Evolutionary conservation across 2,329 filamentous ascomycete species (phyloP), one percentile per base, ranked within the genome.

Genomic region (Aspergillus awamori): DNA sequence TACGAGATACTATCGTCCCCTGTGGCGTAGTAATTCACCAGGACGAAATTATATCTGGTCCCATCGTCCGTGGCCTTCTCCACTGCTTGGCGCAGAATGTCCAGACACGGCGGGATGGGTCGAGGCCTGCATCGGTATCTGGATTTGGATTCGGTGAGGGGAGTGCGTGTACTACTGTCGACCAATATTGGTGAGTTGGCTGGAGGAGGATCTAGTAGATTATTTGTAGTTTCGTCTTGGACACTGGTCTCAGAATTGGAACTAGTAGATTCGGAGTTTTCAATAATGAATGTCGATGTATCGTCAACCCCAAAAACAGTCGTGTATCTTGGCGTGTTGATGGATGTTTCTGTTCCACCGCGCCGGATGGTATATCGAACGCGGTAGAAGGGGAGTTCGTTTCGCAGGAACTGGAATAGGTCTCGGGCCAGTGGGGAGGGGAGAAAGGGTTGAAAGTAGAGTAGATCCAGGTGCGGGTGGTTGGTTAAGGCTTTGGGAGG

Each of bases 21-120:
- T 3, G 84, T 85, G n/a, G 88, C 88, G 71, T 94, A 94, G 77
- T 94, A 94, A 70, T 94, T 94, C 4, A 94, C 89, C 1, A 94
- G 82, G 62, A 88, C 90, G 72, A 93, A 92, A 72, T 94, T 94
- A 77, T 89, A 94, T 1, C 71, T 82, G 69, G 85, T 53, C 3
- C 51, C 45, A 36, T 60, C 85, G n/a, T 82, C 83, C 0, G 89
- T 91, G 0, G 86, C 84, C 4, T 82, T 81, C 74, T 94, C 89
- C 1, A 89, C 87, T 8, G 86, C 81, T 36, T 75, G 77, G 8
- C 87, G 84, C 7, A 94, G 81, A 5, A 81, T 74, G 41, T 91
- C 85, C 0, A 94, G 82, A 67, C 89, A 92, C 58, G 83, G 77
- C 0, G 91, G 91, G 1, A 93, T 84, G 0, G 90, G 91, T 0